Conservation (phyloP, 345 rosid species). For the Balakata baccata region DNA sequence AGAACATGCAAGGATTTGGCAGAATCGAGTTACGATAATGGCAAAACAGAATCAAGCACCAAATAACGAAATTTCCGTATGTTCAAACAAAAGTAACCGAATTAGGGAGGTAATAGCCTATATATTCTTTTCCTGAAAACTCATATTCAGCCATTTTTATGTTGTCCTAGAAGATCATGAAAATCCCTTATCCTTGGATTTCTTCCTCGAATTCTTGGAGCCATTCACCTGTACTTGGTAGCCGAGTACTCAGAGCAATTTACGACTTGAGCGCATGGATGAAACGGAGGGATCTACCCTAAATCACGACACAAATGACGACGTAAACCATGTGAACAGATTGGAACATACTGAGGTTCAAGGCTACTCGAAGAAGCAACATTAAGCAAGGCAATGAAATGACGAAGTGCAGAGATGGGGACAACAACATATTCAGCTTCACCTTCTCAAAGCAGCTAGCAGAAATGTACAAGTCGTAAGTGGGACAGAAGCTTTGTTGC, state of each 20-base stretch:
- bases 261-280: constrained; percentile 2
- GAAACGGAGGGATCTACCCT: constrained; percentile 1
- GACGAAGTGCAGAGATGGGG: constrained; percentile 16
- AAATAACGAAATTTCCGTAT: not conserved
- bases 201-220: not conserved
- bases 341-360: constrained; percentile 19
- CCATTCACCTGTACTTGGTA: not conserved
- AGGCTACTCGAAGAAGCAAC: constrained; percentile 11
- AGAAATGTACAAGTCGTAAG: constrained; percentile 12
- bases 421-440: constrained; percentile 21
- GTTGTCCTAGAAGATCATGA: not conserved
- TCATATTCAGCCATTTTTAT: not conserved
- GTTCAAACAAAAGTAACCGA: not conserved
- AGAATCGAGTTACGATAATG: no score
- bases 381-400: constrained; percentile 13
- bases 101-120: not conserved
- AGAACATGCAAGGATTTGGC: no score
- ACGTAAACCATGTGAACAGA: not conserved
- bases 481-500: constrained; percentile 33
- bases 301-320: constrained; percentile 8
- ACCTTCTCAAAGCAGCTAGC: constrained; percentile 29
- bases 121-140: not conserved
- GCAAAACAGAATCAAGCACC: no score
- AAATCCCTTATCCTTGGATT: constrained; percentile 1
- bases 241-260: not conserved